Percentiles rank a stretch among this genome's conserved stretches.
Evolutionary conservation across 169 alveolate species (phyloP).

Genomic region (Plasmodium sp.): DNA sequence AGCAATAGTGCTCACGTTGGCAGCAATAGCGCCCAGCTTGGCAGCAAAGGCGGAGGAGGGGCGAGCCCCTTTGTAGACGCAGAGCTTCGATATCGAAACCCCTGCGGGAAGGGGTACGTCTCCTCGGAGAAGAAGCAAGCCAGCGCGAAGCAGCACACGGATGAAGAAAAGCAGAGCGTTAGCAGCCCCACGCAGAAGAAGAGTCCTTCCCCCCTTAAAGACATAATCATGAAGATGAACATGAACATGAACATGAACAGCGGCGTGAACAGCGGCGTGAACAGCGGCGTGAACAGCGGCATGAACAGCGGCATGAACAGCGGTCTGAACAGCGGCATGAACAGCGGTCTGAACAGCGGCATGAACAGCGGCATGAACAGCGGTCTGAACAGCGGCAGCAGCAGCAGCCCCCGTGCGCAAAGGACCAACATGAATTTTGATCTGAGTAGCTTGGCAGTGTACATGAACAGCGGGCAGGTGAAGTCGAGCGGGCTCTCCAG

Average conservation of each 20-base stretch:
- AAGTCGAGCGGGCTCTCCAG: not conserved
- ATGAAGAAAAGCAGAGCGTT: not conserved
- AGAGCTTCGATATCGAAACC: not conserved
- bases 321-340: too few species aligned
- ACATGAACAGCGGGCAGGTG: not conserved
- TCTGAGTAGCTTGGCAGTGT: not conserved
- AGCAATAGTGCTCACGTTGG: too few species aligned
- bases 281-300: too few species aligned
- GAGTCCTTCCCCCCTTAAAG: not conserved
- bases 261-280: too few species aligned
- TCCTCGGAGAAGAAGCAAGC: not conserved
- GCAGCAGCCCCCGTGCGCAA: not conserved
- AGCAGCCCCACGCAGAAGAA: not conserved
- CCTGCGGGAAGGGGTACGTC: not conserved
- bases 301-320: not conserved
- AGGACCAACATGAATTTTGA: not conserved
- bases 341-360: too few species aligned
- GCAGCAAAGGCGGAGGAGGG: not conserved
- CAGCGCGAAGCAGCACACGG: not conserved
- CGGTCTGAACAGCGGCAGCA: not conserved
- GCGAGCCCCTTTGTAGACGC: not conserved
- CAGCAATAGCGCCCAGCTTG: not conserved
- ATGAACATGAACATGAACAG: too few species aligned
- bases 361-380: too few species aligned
- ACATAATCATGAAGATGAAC: not conserved